Conservation (phyloP, 768 basidiomycete genomes). For the Mycena alexandri region DNA sequence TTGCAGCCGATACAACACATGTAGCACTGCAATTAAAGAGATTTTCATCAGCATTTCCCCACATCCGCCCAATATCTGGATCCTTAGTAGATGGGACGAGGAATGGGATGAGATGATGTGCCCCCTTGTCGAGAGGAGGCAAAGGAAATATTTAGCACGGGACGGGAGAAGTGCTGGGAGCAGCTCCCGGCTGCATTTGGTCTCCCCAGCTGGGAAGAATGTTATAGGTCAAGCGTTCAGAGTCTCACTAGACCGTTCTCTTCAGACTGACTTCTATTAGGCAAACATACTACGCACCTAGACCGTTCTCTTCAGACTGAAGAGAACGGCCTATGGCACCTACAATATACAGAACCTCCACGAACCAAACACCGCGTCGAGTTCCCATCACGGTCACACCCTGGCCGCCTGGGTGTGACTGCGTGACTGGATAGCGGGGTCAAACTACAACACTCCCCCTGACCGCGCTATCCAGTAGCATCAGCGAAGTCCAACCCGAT, state of each 20-base stretch:
- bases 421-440: constrained; percentile 5
- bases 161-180: constrained; percentile 18
- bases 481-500: not conserved
- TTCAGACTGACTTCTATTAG: too few relatives aligned
- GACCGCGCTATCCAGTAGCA: constrained; percentile 5
- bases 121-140: not conserved
- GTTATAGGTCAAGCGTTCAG: too few relatives aligned
- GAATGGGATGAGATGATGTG: constrained; percentile 6
- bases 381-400: too few relatives aligned
- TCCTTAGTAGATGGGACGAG: not conserved
- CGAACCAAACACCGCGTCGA: too few relatives aligned
- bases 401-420: too few relatives aligned
- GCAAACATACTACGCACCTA: too few relatives aligned
- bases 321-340: too few relatives aligned
- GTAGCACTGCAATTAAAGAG: not conserved
- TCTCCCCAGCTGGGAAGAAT: constrained; percentile 7
- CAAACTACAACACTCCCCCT: constrained; percentile 14
- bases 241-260: too few relatives aligned
- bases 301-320: too few relatives aligned
- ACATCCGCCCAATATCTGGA: not conserved
- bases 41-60: not conserved
- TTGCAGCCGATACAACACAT: not conserved
- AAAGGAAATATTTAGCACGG: not conserved
- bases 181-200: constrained; percentile 22
- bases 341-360: too few relatives aligned